Evolutionary conservation across 192 early-diverging fungal genomes (phyloP).

Genomic region (Podila verticillata): DNA sequence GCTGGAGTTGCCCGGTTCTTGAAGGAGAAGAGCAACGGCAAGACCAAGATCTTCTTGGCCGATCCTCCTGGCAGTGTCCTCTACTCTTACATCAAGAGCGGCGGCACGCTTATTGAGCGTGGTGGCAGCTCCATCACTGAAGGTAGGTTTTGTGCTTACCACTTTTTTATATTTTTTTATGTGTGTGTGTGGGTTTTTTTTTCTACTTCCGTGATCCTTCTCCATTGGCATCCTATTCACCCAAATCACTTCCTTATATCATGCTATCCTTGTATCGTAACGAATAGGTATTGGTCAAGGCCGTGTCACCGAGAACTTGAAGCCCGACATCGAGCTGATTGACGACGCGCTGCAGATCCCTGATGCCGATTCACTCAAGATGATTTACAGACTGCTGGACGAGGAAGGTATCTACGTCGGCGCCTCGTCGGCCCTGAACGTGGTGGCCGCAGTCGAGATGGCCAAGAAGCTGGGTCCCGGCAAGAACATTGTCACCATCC

Average conservation of each 20-base stretch:
- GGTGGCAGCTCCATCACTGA: constrained; percentile 92
- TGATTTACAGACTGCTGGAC: constrained; percentile 90
- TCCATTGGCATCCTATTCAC: too few relatives aligned
- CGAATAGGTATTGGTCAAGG: constrained; percentile 98
- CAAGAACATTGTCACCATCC: constrained; percentile 84
- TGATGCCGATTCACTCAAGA: constrained; percentile 82
- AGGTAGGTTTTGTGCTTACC: too few relatives aligned
- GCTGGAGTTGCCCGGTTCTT: constrained; percentile 86
- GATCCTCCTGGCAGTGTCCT: constrained; percentile 97
- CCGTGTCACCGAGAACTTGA: constrained; percentile 90
- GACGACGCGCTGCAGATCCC: constrained; percentile 86
- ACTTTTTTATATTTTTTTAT: too few relatives aligned
- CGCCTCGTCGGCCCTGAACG: constrained; percentile 92
- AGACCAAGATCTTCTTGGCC: constrained; percentile 84
- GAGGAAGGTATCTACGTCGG: constrained; percentile 96
- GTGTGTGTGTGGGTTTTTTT: too few relatives aligned
- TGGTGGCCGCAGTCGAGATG: constrained; percentile 91
- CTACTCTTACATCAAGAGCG: constrained; percentile 80
- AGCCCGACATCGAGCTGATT: constrained; percentile 79
- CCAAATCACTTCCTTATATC: too few relatives aligned
- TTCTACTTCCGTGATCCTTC: too few relatives aligned
- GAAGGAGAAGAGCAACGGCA: constrained; percentile 75
- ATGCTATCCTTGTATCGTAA: too few relatives aligned
- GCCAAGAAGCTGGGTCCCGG: constrained; percentile 85
- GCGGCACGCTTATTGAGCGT: constrained; percentile 72